phyloP scores from a whole-genome alignment of 768 basidiomycete species.

The Termitomyces sp. region DNA sequence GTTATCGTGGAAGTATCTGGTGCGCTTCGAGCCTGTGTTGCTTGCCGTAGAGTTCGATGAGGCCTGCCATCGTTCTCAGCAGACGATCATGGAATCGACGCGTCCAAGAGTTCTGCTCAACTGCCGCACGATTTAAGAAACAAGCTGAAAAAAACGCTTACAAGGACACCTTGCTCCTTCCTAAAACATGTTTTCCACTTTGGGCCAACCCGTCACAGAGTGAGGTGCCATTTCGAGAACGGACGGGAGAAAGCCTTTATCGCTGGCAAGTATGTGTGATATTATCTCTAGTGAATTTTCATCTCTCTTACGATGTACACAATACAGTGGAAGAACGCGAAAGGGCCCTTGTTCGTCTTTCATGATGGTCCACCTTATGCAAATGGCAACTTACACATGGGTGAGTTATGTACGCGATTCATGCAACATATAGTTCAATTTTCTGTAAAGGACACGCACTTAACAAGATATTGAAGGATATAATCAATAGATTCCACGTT shows the following conservation, averaged over 20 bases:
- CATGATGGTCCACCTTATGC: constrained; percentile 99
- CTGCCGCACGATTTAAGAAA: constrained; percentile 9
- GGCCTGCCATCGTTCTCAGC: constrained; percentile 2
- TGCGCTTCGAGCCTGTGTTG: background rate
- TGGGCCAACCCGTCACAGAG: constrained; percentile 64
- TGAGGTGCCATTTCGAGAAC: constrained; percentile 54
- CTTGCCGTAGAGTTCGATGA: constrained; percentile 7
- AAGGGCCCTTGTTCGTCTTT: constrained; percentile 74
- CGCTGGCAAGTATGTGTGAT: constrained; percentile 62
- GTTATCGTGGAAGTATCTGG: background rate
- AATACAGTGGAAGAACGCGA: constrained; percentile 59
- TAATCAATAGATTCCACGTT: constrained; percentile 88
- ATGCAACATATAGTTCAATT: background rate
- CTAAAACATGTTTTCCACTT: constrained; percentile 78
- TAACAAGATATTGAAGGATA: constrained; percentile 96
- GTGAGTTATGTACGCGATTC: constrained; percentile 38
- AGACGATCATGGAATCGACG: constrained; percentile 13
- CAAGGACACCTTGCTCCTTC: constrained; percentile 69
- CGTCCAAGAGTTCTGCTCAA: constrained; percentile 10
- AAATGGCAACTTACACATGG: constrained; percentile 94
- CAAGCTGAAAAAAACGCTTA: constrained; percentile 38
- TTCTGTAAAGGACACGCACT: constrained; percentile 77
- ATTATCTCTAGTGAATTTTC: background rate
- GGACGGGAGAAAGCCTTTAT: constrained; percentile 77
- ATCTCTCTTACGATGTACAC: background rate